Percentiles rank a stretch among this genome's conserved stretches.
Conservation (phyloP, 2,329 filamentous ascomycete species). For the Fusarium veterinarium region DNA sequence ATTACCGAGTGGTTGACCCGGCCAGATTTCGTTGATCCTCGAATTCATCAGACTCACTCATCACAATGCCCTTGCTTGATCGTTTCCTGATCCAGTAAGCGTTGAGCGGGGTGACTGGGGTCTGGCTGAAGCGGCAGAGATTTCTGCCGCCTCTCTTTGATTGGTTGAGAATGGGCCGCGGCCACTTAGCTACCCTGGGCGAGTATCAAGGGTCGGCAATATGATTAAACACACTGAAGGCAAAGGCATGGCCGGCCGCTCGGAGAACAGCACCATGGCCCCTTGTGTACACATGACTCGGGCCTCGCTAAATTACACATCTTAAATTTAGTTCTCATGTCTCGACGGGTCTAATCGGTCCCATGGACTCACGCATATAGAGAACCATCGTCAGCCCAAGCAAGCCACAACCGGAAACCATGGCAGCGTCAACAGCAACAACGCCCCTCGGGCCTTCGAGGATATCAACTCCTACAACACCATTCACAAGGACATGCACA, state of each 20-base stretch:
- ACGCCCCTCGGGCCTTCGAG: not conserved
- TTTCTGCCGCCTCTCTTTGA: not conserved
- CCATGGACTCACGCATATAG: no score
- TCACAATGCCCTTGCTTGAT: not conserved
- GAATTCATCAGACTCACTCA: not conserved
- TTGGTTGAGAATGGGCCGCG: not conserved
- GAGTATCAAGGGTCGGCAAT: not conserved
- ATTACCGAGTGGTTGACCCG: not conserved
- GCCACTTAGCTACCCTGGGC: not conserved
- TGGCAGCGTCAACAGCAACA: accelerated
- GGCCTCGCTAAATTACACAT: accelerated
- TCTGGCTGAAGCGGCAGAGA: not conserved
- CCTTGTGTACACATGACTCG: not conserved
- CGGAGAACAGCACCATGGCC: not conserved
- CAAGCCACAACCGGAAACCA: not conserved
- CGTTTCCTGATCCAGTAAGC: not conserved
- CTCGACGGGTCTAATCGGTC: not conserved
- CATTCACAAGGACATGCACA: not conserved
- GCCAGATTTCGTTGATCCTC: not conserved
- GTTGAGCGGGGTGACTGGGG: not conserved
- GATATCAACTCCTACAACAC: not conserved
- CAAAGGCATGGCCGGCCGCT: not conserved
- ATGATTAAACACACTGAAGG: not conserved
- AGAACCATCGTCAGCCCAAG: not conserved
- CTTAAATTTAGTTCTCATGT: accelerated